Conservation (phyloP, 768 basidiomycete species). For the Psilocybe sp. region DNA sequence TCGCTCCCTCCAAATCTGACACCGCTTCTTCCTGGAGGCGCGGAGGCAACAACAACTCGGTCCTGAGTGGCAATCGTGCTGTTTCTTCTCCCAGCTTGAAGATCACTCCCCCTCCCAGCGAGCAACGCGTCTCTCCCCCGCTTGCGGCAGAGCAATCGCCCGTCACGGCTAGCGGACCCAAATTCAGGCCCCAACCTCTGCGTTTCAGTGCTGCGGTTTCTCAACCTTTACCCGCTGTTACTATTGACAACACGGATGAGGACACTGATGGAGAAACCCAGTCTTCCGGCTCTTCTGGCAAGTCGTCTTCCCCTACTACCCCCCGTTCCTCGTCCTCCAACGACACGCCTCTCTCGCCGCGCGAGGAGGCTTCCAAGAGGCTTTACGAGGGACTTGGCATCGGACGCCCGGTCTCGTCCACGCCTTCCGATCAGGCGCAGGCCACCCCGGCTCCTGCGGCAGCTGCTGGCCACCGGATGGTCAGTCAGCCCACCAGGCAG, state of each 20-base stretch:
- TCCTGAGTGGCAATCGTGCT: slow-evolving; percentile 62
- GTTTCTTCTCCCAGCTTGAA: slow-evolving; percentile 66
- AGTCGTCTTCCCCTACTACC: slow-evolving; percentile 71
- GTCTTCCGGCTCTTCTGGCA: slow-evolving; percentile 61
- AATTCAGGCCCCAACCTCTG: slow-evolving; percentile 65
- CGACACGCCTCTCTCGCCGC: slow-evolving; percentile 68
- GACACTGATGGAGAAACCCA: slow-evolving; percentile 55
- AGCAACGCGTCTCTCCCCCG: slow-evolving; percentile 53
- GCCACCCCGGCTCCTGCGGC: slow-evolving; percentile 26
- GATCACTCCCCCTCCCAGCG: slow-evolving; percentile 69
- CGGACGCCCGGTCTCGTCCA: slow-evolving; percentile 58
- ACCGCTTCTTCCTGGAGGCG: slow-evolving; percentile 80
- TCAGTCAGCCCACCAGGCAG: slow-evolving; percentile 77
- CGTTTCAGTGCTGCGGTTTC: slow-evolving; percentile 55
- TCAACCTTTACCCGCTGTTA: slow-evolving; percentile 51
- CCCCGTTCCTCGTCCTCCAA: slow-evolving; percentile 69
- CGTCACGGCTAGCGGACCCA: slow-evolving; percentile 24
- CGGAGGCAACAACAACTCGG: slow-evolving; percentile 67
- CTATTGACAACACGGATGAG: slow-evolving; percentile 51
- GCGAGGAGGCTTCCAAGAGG: slow-evolving; percentile 85
- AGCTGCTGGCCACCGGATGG: slow-evolving; percentile 53
- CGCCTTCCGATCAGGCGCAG: slow-evolving; percentile 35
- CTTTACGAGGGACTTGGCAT: slow-evolving; percentile 88
- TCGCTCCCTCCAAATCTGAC: slow-evolving; percentile 76
- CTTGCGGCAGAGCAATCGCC: slow-evolving; percentile 25